These are phyloP conservation scores for Kazachstania martiniae DNA, from an alignment of 805 yeast species.

Conservation along the genomic window DNA sequence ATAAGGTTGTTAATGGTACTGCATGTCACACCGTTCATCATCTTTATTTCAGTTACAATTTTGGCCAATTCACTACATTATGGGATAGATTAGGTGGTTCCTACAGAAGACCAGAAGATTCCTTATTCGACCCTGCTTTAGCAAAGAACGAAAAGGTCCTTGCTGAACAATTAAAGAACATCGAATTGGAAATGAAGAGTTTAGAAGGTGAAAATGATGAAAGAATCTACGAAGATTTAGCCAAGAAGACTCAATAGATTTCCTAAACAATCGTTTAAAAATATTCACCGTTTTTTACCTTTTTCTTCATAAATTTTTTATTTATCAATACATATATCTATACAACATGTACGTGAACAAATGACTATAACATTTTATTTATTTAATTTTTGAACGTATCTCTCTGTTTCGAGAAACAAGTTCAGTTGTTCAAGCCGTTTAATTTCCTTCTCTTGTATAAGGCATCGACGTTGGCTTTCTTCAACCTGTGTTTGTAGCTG, in stretches of 20 bases:
- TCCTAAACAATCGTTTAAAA: slow-evolving; percentile 1
- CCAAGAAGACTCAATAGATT: slow-evolving; percentile 1
- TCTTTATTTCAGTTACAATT: slow-evolving; percentile 92
- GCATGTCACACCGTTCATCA: slow-evolving; percentile 98
- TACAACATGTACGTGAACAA: too few relatives aligned
- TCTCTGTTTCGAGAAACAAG: too few relatives aligned
- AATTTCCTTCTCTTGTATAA: too few relatives aligned
- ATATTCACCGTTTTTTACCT: too few relatives aligned
- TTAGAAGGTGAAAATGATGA: slow-evolving; percentile 73
- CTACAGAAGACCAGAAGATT: slow-evolving; percentile 84
- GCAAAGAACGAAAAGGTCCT: slow-evolving; percentile 53
- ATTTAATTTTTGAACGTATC: too few relatives aligned
- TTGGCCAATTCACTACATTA: slow-evolving; percentile 94
- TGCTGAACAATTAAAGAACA: slow-evolving; percentile 57
- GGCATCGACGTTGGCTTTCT: too few relatives aligned
- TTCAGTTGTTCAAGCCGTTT: too few relatives aligned
- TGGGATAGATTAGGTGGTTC: slow-evolving; percentile 97
- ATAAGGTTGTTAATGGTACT: slow-evolving; percentile 91
- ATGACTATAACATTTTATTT: too few relatives aligned
- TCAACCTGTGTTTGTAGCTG: too few relatives aligned
- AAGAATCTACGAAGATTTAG: slow-evolving; percentile 47
- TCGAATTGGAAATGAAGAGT: slow-evolving; percentile 67
- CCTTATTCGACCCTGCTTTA: slow-evolving; percentile 56
- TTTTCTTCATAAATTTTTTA: too few relatives aligned
- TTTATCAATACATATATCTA: too few relatives aligned